Evolutionary conservation across 805 yeast genomes (phyloP), one percentile per base, ranked within the genome.

Genomic region (Komagataella pastoris): DNA sequence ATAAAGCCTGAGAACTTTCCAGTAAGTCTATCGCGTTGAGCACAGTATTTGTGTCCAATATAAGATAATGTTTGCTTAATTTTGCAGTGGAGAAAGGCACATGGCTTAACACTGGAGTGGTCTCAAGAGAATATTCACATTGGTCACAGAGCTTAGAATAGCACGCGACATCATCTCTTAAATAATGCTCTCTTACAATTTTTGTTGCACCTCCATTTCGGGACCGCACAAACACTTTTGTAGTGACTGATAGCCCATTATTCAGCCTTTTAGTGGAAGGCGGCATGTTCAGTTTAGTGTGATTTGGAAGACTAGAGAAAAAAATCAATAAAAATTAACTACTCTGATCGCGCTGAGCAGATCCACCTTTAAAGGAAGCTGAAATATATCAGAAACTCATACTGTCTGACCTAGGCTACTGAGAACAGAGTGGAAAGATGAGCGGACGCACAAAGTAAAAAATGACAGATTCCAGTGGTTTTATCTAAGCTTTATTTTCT

Each of bases 151-250:
- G 70, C 56, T 70, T 73, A 2, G 96, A 87, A 51, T 83, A 80
- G 66, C 99, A 93, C 17, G 97, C 96, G 50, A 93, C 88, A 66
- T 93, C 99, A 51, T 79, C 80, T 65, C 99, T 77, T 53, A 93
- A 71, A 63, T 93, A 93, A 66, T 91, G 99, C 63, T 93, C 99
- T 57, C 97, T 76, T 7, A 91, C 96, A 24, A 93, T 77, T 64
- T 93, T 91, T 43, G 89, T 76, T 4, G 97, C 97, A 47, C 83
- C 83, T 7, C 98, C 98, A 55, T 85, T 81, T 59, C 93, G 76
- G 2, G 97, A 87, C 59, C 97, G 72, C 52, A 93, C 96, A 69
- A 86, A 91, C 14, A 93, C 96, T 65, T 91, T 91, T 49, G 85
- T 86, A 0, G 93, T 83, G 36, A 85, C 93, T 2, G 85, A 73